Evolutionary conservation across 306 rosid species (phyloP).

Genomic region (Senna tora): DNA sequence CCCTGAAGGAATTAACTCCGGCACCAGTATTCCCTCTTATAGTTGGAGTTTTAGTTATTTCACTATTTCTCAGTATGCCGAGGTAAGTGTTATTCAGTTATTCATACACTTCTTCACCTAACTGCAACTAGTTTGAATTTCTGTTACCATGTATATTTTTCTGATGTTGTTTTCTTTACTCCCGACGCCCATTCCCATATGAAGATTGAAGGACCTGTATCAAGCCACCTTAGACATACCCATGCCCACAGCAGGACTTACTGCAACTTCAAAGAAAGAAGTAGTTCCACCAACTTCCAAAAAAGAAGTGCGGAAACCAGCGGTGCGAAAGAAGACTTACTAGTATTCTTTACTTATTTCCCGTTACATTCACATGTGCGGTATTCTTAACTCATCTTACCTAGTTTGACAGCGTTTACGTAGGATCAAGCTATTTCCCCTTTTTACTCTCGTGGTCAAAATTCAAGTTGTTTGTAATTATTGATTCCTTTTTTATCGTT

Average conservation of each 20-base stretch:
- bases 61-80: constrained; percentile 74
- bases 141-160: constrained; percentile 14
- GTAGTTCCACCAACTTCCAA: not conserved
- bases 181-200: constrained; percentile 19
- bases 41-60: constrained; percentile 68
- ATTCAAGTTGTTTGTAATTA: constrained; percentile 32
- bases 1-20: constrained; percentile 79
- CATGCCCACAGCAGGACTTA: constrained; percentile 74
- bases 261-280: constrained; percentile 64
- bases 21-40: constrained; percentile 94
- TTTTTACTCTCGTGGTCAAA: constrained; percentile 16
- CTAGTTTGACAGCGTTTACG: constrained; percentile 43
- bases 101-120: constrained; percentile 29
- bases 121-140: constrained; percentile 23
- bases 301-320: constrained; percentile 73
- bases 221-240: constrained; percentile 75
- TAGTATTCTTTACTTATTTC: too few species aligned
- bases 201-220: constrained; percentile 81
- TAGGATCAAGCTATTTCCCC: constrained; percentile 37
- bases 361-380: constrained; percentile 23
- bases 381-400: constrained; percentile 36
- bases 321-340: constrained; percentile 83
- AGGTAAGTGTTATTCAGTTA: constrained; percentile 51
- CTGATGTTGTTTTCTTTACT: not conserved
- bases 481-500: constrained; percentile 22